Evolutionary conservation across 257 asterid species (phyloP).

Genomic region (Apocynum venetum): DNA sequence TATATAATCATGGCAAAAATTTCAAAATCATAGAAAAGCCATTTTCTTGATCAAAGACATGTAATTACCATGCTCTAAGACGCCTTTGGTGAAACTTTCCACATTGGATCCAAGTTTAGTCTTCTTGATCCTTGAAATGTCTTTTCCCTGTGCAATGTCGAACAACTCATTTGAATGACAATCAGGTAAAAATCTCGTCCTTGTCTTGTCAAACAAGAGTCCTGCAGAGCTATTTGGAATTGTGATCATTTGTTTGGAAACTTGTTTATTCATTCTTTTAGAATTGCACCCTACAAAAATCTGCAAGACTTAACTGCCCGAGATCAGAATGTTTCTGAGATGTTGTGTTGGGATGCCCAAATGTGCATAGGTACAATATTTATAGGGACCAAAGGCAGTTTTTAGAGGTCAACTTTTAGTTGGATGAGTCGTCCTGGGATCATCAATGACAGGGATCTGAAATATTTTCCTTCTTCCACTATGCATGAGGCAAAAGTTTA

Average conservation of each 20-base stretch:
- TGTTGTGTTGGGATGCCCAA: neutral
- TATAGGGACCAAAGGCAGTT: neutral
- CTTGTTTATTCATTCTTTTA: slow-evolving; percentile 7
- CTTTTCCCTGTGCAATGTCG: slow-evolving; percentile 1
- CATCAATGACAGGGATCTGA: neutral
- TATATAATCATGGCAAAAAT: too few species aligned
- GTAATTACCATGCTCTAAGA: slow-evolving; percentile 3
- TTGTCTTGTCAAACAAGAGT: slow-evolving; percentile 4
- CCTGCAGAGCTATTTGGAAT: slow-evolving; percentile 6
- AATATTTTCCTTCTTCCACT: neutral
- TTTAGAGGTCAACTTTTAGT: neutral
- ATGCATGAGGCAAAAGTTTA: neutral
- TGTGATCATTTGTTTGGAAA: neutral
- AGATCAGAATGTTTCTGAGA: neutral
- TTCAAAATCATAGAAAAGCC: too few species aligned
- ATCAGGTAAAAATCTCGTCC: neutral
- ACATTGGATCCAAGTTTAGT: slow-evolving; percentile 11
- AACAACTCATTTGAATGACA: neutral
- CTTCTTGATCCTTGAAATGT: slow-evolving; percentile 9
- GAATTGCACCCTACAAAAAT: neutral
- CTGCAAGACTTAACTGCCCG: neutral
- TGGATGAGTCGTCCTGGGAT: neutral
- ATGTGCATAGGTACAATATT: neutral
- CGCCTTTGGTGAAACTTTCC: slow-evolving; percentile 6
- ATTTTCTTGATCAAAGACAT: neutral